Conservation (phyloP, 352 stramenopile species). For the Phytopythium cucurbitacearum region DNA sequence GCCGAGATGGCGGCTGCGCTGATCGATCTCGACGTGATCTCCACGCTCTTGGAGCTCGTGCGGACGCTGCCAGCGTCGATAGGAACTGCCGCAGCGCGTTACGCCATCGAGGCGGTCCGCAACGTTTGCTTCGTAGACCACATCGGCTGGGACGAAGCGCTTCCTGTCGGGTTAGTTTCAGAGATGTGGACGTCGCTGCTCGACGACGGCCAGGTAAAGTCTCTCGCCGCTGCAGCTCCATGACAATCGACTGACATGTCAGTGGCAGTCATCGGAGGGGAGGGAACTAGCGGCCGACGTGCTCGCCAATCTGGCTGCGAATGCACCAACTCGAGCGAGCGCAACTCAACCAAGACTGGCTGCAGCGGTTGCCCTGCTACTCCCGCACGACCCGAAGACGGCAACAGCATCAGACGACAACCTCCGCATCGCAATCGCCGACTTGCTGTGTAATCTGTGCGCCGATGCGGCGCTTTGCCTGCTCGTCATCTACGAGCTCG, state of each 20-base stretch:
- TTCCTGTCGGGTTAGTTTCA: slow-evolving; percentile 17
- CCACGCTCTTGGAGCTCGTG: slow-evolving; percentile 27
- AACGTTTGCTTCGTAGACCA: slow-evolving; percentile 40
- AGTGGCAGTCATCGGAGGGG: slow-evolving; percentile 3
- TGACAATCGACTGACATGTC: no score
- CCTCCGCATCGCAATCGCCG: slow-evolving; percentile 34
- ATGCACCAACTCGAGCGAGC: slow-evolving; percentile 7
- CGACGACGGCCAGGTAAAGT: not conserved
- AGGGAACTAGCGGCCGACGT: slow-evolving; percentile 36
- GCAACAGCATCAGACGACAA: slow-evolving; percentile 6
- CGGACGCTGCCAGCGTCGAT: slow-evolving; percentile 17
- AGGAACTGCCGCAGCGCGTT: slow-evolving; percentile 7
- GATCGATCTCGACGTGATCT: slow-evolving; percentile 22
- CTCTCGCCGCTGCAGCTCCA: no score
- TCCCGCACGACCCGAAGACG: slow-evolving; percentile 5
- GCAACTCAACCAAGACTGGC: slow-evolving; percentile 28
- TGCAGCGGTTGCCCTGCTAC: slow-evolving; percentile 28
- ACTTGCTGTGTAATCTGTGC: slow-evolving; percentile 62
- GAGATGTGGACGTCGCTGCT: slow-evolving; percentile 26
- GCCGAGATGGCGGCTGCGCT: slow-evolving; percentile 36
- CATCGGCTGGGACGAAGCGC: not conserved
- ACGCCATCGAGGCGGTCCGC: slow-evolving; percentile 38
- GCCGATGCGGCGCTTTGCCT: slow-evolving; percentile 44
- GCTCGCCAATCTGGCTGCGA: slow-evolving; percentile 30
- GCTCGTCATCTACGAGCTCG: slow-evolving; percentile 62